phyloP scores from a whole-genome alignment of 805 yeast genomes.

The Starmerella bombicola region DNA sequence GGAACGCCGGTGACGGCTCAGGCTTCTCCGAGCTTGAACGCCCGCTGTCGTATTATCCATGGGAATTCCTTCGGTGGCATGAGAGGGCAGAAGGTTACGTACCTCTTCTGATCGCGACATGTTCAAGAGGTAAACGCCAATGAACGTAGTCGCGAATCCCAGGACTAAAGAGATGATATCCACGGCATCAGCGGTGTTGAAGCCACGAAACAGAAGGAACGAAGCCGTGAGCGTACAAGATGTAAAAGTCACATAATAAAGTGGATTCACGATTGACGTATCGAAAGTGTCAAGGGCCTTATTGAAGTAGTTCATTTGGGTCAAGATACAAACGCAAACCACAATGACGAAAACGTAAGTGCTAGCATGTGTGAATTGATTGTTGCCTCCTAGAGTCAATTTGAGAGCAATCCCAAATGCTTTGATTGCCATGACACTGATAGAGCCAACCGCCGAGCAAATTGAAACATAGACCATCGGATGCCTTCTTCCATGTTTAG shows the following conservation, averaged over 20 bases:
- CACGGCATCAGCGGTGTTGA: constrained; percentile 69
- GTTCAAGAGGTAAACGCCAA: constrained; percentile 75
- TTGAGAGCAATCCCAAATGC: constrained; percentile 88
- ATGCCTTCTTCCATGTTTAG: constrained; percentile 61
- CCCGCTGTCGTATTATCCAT: constrained; percentile 76
- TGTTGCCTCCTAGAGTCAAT: constrained; percentile 69
- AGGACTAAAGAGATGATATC: constrained; percentile 69
- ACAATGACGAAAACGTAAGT: constrained; percentile 71
- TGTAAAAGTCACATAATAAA: constrained; percentile 83
- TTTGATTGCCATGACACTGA: constrained; percentile 81
- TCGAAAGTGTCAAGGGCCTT: constrained; percentile 89
- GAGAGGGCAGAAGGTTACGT: constrained; percentile 32
- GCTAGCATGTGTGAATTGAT: constrained; percentile 74
- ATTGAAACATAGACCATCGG: constrained; percentile 85
- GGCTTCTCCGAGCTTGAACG: constrained; percentile 60
- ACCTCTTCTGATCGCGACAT: constrained; percentile 45
- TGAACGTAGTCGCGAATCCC: constrained; percentile 76
- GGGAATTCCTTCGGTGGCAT: constrained; percentile 58
- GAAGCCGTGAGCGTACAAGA: constrained; percentile 79
- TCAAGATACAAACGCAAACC: constrained; percentile 67
- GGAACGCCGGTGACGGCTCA: constrained; percentile 36
- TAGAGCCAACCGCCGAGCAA: constrained; percentile 81
- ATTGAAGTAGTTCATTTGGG: constrained; percentile 90
- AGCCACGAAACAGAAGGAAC: constrained; percentile 73
- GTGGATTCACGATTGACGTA: constrained; percentile 81